phyloP scores from a whole-genome alignment of 768 basidiomycete genomes.

The Boletus rubescentipes region DNA sequence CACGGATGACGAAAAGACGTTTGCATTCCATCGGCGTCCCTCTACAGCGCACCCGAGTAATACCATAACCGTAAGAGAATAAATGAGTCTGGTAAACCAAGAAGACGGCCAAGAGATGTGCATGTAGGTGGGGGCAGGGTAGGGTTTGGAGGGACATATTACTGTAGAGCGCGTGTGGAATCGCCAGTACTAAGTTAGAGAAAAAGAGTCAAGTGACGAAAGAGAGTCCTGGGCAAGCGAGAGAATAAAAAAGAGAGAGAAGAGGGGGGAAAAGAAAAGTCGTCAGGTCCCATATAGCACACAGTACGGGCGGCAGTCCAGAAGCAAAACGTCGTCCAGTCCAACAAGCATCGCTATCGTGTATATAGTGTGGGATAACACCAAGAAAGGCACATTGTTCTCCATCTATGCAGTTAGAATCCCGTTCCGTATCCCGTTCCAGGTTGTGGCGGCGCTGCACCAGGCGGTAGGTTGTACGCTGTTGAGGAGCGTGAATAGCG shows the following conservation, averaged over 20 bases:
- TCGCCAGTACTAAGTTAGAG: neutral
- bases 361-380: constrained; percentile 1
- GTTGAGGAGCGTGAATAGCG: constrained; percentile 68
- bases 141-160: neutral
- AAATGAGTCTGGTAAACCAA: neutral
- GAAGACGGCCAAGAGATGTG: neutral
- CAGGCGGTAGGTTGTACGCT: constrained; percentile 60
- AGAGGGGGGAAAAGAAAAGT: neutral
- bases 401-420: constrained; percentile 9
- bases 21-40: too few species aligned
- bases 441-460: constrained; percentile 66
- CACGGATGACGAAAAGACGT: too few species aligned
- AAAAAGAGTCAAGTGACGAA: neutral
- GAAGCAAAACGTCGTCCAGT: constrained; percentile 6
- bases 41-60: too few species aligned
- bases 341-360: constrained; percentile 11
- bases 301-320: too few species aligned
- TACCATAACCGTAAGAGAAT: too few species aligned
- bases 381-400: constrained; percentile 1
- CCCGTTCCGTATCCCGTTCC: constrained; percentile 17
- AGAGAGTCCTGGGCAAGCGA: constrained; percentile 10
- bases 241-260: constrained; percentile 1
- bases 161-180: neutral
- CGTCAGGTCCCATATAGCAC: constrained; percentile 14
- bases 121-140: neutral